Evolutionary conservation across 192 early-diverging fungal genomes (phyloP), one percentile per base, ranked within the genome.

Genomic region (Backusella macrospora): DNA sequence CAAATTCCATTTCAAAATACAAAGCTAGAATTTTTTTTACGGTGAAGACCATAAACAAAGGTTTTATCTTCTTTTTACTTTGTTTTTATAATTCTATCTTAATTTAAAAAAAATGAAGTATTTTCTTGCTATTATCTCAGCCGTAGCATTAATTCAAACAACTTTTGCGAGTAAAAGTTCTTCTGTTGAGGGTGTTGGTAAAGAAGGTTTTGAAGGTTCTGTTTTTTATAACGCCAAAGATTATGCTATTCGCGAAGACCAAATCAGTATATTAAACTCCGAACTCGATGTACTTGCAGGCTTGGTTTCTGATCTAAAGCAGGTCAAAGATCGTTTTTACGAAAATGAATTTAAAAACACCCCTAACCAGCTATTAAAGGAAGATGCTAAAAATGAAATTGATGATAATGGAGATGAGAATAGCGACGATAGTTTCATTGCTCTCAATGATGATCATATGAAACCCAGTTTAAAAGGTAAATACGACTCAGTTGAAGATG

Each of bases 21-120:
- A 97, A 96, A 99, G 91, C 52, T 95, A 80, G n/a, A 96, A 90
- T 86, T 77, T 99, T 96, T 84, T 96, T 94, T 76, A 97, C 95
- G 78, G 96, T 96, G 55, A 95, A 87, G 79, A 87, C 91, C 70
- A 99, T 94, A 38, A 92, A 82, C 14, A 99, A 81, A 40, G 96
- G 94, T 73, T 94, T 96, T 46, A 96, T 78, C 70, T 97, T 83
- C 6, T 93, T 91, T 81, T 96, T 94, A 70, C 46, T 55, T 55
- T 55, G 12, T 26, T 23, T 15, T 49, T 49, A 18, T 59, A 26
- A 9, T 43, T 43, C 5, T 43, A 9, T 43, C 10, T 4, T 43
- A 18, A 4, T 18, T 21, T 5, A 7, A 52, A 52, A 52, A 52
- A 52, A n/a, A 6, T 52, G 18, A 52, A 52, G 16, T 26, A 26